Base-by-base conservation (phyloP, 164 flowering plant genomes). In the Warburgia ugandensis region DNA sequence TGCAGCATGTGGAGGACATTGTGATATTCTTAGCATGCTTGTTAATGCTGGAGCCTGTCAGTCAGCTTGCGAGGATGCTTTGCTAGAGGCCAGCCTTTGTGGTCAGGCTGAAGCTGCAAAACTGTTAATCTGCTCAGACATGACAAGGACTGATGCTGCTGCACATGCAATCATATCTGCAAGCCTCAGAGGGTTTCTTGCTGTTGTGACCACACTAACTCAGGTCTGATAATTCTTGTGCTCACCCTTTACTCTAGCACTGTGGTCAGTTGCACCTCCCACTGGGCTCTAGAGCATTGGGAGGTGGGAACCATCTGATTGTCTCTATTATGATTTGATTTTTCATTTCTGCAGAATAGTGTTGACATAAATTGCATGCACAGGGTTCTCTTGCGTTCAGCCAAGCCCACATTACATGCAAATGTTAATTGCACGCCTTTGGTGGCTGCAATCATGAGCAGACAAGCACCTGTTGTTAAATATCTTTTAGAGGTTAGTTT, bases 31-130 rank as follows among this genome's bases (percentile, higher is more conserved):
- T 31, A 63, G 70, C 60, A 44, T 68, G 17, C 67, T 77, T 3
- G 3, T 77, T 20, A 68, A 65, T n/a, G 64, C 65, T 9, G 72
- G 77, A 19, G 72, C 73, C 3, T 58, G 62, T 33, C 75, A 63
- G 48, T 54, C 51, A 13, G 77, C 79, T 42, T 74, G 72, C 45
- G 79, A 77, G 56, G 83, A 77, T 67, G 77, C 83, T 32, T 64
- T 74, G 55, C 9, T 68, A 63, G 79, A 77, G 63, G 76, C 83
- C 19, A 62, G 75, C 73, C 59, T 60, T 56, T 40, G 65, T 30
- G 79, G 83, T 25, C 59, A 37, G 54, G 70, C 74, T 52, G 53
- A 64, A 52, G 33, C 54, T 39, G 71, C 65, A 4, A 68, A 75
- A 59, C 35, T 70, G 30, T 71, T 72, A 29, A 72, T 29, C 11